Base-by-base conservation (phyloP, 2,329 filamentous ascomycete species). In the Atkinsonella hypoxylon region DNA sequence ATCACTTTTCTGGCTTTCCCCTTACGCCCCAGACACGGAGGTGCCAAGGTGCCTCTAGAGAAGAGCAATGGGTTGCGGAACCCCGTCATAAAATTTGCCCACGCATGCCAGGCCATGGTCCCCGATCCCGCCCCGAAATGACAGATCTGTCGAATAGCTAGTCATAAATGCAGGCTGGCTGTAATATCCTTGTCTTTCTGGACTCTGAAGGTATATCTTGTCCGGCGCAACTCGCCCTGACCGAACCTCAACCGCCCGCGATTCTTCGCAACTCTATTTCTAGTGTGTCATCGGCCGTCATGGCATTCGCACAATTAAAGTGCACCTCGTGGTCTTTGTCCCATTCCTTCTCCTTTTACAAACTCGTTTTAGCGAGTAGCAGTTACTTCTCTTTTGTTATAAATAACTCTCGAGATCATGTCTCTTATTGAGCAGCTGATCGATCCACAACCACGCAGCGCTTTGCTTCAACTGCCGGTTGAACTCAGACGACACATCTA, bases 401-500 rank as follows among this genome's bases (percentile, higher is more conserved):
- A 12, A 9, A 31, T 2, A 12, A 9, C 34, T 13, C 18, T 22
- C 32, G 11, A 20, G 10, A 45, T 40, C 42, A 50, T 50, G 48
- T 42, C 15, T 31, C 26, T 12, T 15, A 42, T 41, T 34, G 47
- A 17, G 5, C 30, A 38, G n/a, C 22, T 4, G 6, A 15, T 30
- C 18, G 39, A 48, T 39, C 11, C 40, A 15, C 51, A 48, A 36
- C 40, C 11, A 12, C 44, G 36, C 18, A 53, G 48, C 48, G 12
- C 20, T 18, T 30, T 53, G 40, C n/a, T 45, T 17, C 48, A 17
- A 12, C 32, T 50, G 10, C 48, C 48, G 3, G 32, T 43, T 15
- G 48, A 53, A 32, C 40, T 53, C 18, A 20, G 32, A 39, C 44
- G 48, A 38, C 49, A 53, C 2, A 47, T 51, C 10, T 53, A 44